Conservation (phyloP, 2,329 filamentous ascomycete genomes). For the Verticillium klebahnii region DNA sequence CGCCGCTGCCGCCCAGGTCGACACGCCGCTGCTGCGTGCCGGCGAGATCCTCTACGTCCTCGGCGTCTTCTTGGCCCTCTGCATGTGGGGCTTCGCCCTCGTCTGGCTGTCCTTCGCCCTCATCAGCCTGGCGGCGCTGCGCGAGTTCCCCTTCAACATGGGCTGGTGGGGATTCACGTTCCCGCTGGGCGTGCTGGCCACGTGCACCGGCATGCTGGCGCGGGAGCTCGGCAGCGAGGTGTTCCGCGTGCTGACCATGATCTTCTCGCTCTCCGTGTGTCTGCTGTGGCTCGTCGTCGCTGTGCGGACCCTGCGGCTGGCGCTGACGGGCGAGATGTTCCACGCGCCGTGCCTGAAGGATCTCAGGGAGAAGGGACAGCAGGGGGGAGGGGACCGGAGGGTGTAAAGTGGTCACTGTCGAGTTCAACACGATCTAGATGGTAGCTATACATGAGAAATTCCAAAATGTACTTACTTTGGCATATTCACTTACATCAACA, state of each 20-base stretch:
- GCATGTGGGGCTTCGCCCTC: slow-evolving; percentile 41
- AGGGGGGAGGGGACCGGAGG: slow-evolving; percentile 18
- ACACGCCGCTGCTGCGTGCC: slow-evolving; percentile 28
- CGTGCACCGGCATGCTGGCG: slow-evolving; percentile 33
- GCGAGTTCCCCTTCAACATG: slow-evolving; percentile 39
- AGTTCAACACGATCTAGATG: too few species aligned
- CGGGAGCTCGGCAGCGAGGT: slow-evolving; percentile 36
- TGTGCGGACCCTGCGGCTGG: slow-evolving; percentile 30
- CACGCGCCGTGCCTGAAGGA: slow-evolving; percentile 38
- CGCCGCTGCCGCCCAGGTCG: slow-evolving; percentile 39
- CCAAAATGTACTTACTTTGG: too few species aligned
- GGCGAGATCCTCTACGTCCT: slow-evolving; percentile 54
- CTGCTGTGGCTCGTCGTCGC: slow-evolving; percentile 38
- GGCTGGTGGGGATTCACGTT: slow-evolving; percentile 46
- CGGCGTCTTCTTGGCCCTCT: slow-evolving; percentile 41
- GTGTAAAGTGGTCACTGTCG: slow-evolving; percentile 14
- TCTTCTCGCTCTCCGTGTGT: slow-evolving; percentile 35
- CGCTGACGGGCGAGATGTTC: slow-evolving; percentile 36
- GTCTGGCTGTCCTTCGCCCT: slow-evolving; percentile 39
- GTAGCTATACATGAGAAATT: too few species aligned
- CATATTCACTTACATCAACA: too few species aligned
- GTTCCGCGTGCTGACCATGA: slow-evolving; percentile 34
- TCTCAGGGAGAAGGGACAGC: slow-evolving; percentile 25
- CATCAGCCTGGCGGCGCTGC: slow-evolving; percentile 30
- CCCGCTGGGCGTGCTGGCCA: slow-evolving; percentile 38